These are phyloP conservation scores for Aspergillus diversus DNA, from an alignment of 495 filamentous ascomycete genomes.

Conservation along the genomic window DNA sequence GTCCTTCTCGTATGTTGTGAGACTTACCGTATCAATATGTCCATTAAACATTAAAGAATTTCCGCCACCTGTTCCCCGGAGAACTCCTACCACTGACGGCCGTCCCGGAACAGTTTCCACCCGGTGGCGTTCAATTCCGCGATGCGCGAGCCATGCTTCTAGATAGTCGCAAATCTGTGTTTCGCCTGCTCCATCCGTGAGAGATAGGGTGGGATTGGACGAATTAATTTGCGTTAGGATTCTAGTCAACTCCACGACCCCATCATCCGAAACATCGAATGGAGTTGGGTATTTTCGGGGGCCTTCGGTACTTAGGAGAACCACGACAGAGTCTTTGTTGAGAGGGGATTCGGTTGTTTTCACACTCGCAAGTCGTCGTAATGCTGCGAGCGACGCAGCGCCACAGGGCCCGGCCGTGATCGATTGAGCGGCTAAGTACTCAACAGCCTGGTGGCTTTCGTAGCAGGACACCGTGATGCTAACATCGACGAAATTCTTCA, in stretches of 20 bases:
- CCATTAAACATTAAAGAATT: constrained; percentile 55
- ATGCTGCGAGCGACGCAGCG: constrained; percentile 60
- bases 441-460: constrained; percentile 57
- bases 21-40: constrained; percentile 52
- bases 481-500: constrained; percentile 60
- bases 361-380: constrained; percentile 44
- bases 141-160: constrained; percentile 48
- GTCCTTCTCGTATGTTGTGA: constrained; percentile 45
- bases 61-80: constrained; percentile 46
- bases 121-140: constrained; percentile 50
- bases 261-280: constrained; percentile 37
- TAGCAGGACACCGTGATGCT: constrained; percentile 58
- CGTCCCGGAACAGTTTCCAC: constrained; percentile 44
- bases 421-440: constrained; percentile 47
- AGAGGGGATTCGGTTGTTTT: constrained; percentile 37
- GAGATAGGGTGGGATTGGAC: constrained; percentile 45
- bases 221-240: constrained; percentile 48
- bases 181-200: constrained; percentile 44
- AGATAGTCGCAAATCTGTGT: constrained; percentile 45
- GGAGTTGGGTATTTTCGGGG: constrained; percentile 40
- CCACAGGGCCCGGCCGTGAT: constrained; percentile 68
- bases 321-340: constrained; percentile 51
- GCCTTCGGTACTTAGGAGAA: constrained; percentile 57
- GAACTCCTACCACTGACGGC: constrained; percentile 51
- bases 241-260: constrained; percentile 41